phyloP scores from a whole-genome alignment of 805 yeast species.

The Saturnispora serradocipensis region DNA sequence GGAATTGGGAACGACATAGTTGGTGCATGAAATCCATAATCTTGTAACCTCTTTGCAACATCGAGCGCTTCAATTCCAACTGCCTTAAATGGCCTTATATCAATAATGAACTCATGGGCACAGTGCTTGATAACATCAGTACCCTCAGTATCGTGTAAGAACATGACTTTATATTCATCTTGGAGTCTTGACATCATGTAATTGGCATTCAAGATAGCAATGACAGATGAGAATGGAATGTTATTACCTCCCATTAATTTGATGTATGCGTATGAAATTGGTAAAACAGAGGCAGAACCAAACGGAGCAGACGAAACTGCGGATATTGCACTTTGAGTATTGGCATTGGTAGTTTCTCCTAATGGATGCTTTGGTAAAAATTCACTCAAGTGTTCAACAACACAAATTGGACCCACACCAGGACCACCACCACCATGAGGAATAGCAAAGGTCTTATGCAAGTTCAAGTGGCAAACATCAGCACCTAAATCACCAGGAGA shows the following conservation, averaged over 20 bases:
- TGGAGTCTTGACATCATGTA: conserved; percentile 81
- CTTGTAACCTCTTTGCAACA: conserved; percentile 93
- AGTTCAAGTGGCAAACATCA: conserved; percentile 93
- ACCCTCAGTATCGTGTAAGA: conserved; percentile 39
- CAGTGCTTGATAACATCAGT: conserved; percentile 50
- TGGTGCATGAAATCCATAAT: conserved; percentile 98
- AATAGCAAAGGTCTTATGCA: conserved; percentile 95
- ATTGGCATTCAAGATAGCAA: conserved; percentile 92
- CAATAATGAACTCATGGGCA: conserved; percentile 95
- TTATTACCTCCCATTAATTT: conserved; percentile 86
- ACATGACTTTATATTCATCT: conserved; percentile 65
- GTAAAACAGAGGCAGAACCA: conserved; percentile 89
- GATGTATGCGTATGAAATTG: conserved; percentile 91
- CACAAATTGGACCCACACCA: conserved; percentile 98
- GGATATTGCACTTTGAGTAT: conserved; percentile 42
- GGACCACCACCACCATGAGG: conserved; percentile 99
- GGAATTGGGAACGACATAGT: conserved; percentile 99
- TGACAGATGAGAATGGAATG: conserved; percentile 74
- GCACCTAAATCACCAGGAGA: conserved; percentile 98
- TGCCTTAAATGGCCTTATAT: conserved; percentile 73
- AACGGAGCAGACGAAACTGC: conserved; percentile 91
- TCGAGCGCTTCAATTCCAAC: conserved; percentile 89
- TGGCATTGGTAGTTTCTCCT: conserved; percentile 38
- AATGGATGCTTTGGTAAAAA: conserved; percentile 76
- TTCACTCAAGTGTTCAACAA: conserved; percentile 66